Evolutionary conservation across 2,329 filamentous ascomycete genomes (phyloP).

Genomic region (Diplocarpon mali): DNA sequence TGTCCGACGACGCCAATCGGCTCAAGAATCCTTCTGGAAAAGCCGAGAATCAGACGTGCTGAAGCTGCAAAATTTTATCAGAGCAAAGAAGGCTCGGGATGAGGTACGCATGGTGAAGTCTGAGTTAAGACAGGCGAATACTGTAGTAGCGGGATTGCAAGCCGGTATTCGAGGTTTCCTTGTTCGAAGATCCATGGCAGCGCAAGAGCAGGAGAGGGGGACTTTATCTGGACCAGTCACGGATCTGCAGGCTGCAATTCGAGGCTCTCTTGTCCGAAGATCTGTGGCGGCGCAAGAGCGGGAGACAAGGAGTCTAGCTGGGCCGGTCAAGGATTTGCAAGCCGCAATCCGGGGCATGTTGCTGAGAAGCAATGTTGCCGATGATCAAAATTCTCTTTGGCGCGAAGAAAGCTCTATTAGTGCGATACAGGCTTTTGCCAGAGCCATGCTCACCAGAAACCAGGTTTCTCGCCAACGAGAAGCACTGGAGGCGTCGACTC

Average conservation of each 20-base stretch:
- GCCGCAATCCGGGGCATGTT: constrained; percentile 53
- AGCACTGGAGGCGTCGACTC: constrained; percentile 38
- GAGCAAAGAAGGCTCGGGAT: constrained; percentile 53
- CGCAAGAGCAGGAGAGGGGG: constrained; percentile 45
- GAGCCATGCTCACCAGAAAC: constrained; percentile 49
- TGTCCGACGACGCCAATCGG: constrained; percentile 49
- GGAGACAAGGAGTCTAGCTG: constrained; percentile 42
- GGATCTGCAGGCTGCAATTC: constrained; percentile 53
- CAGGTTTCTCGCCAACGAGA: constrained; percentile 41
- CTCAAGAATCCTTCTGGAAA: constrained; percentile 57
- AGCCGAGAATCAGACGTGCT: constrained; percentile 61
- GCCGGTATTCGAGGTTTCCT: constrained; percentile 57
- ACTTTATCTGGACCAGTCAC: constrained; percentile 42
- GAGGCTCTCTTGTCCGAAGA: constrained; percentile 55
- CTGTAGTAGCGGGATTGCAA: constrained; percentile 55
- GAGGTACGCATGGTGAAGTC: constrained; percentile 44
- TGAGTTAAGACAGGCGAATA: constrained; percentile 50
- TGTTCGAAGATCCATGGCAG: constrained; percentile 44
- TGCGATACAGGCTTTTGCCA: constrained; percentile 53
- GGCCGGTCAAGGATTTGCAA: constrained; percentile 49
- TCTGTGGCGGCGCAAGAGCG: constrained; percentile 42
- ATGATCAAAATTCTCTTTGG: constrained; percentile 42
- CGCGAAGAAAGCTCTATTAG: constrained; percentile 39
- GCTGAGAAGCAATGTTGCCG: constrained; percentile 41
- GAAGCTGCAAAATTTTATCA: constrained; percentile 70